phyloP scores from a whole-genome alignment of 345 rosid genomes.

The Geranium brycei region DNA sequence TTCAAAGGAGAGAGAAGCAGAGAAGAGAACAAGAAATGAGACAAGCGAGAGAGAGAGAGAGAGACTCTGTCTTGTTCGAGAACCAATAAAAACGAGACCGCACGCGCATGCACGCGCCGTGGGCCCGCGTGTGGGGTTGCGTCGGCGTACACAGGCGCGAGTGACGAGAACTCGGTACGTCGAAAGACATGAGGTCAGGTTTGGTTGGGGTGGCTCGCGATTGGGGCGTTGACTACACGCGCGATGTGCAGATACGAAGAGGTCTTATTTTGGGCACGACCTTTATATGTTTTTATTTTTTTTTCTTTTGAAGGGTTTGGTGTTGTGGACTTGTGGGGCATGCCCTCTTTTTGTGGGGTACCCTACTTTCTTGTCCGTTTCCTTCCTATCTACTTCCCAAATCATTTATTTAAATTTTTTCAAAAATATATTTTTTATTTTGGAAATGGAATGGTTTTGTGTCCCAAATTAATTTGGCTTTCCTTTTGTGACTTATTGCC shows the following conservation, averaged over 20 bases:
- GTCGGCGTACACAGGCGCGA: neutral
- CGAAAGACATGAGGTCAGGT: neutral
- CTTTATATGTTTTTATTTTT: too few relatives aligned
- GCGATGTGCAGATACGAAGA: neutral
- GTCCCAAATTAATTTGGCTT: neutral
- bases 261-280: too few relatives aligned
- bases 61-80: neutral
- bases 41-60: neutral
- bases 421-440: too few relatives aligned
- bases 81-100: too few relatives aligned
- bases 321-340: neutral
- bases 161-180: neutral
- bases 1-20: neutral
- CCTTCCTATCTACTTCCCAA: neutral
- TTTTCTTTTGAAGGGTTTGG: too few relatives aligned
- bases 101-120: neutral
- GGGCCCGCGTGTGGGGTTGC: neutral
- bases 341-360: neutral
- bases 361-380: neutral
- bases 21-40: neutral
- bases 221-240: neutral
- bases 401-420: too few relatives aligned
- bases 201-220: neutral
- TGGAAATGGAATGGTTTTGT: neutral
- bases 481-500: neutral